Conservation (phyloP, 495 filamentous ascomycete species). For the Sporormia fimetaria region DNA sequence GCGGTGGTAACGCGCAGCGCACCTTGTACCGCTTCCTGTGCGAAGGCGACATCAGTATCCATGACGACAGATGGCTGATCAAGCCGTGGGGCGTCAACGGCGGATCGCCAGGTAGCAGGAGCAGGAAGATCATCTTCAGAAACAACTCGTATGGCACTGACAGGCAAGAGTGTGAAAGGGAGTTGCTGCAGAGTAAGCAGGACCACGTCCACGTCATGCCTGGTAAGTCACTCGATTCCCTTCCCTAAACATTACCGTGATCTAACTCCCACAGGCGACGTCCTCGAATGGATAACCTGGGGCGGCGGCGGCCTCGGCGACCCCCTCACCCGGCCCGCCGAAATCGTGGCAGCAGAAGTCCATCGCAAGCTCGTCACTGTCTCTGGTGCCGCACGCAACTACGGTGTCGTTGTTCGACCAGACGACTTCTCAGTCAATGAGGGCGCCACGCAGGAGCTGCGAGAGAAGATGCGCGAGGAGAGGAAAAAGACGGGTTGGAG, state of each 20-base stretch:
- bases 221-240: constrained; percentile 3
- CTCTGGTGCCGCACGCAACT: constrained; percentile 35
- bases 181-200: constrained; percentile 36
- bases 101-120: constrained; percentile 37
- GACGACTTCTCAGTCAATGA: constrained; percentile 28
- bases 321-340: constrained; percentile 37
- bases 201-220: constrained; percentile 40
- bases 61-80: constrained; percentile 44
- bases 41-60: constrained; percentile 39
- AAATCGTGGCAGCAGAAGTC: constrained; percentile 39
- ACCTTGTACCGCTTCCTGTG: constrained; percentile 39
- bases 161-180: constrained; percentile 23
- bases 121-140: constrained; percentile 36
- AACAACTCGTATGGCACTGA: constrained; percentile 30
- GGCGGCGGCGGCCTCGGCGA: constrained; percentile 42
- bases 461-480: constrained; percentile 25
- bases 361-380: constrained; percentile 38
- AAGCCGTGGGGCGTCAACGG: constrained; percentile 42
- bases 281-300: constrained; percentile 45
- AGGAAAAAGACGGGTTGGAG: constrained; percentile 11
- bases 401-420: constrained; percentile 36
- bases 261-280: constrained; percentile 28
- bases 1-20: constrained; percentile 41
- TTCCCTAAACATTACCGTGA: not conserved
- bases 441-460: constrained; percentile 30